Evolutionary conservation across 108 stramenopile genomes (phyloP), one percentile per base, ranked within the genome.

Genomic region (Poteriospumella lacustris): DNA sequence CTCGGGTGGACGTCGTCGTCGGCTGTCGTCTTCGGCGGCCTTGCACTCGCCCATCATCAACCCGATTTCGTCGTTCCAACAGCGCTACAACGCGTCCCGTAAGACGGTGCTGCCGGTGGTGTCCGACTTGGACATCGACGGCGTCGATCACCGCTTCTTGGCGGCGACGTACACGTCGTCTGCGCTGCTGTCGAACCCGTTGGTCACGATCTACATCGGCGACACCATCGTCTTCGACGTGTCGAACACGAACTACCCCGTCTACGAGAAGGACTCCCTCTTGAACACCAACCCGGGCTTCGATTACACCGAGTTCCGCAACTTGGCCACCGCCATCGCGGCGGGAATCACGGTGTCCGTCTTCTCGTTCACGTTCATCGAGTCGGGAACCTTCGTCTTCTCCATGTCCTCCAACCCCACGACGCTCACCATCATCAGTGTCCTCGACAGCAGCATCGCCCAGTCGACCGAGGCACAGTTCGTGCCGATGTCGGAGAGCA

Each of bases 251-350:
- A 42, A 39, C 42, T 89, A 89, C 75, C 89, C 89, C 0, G 75
- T 86, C 42, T 89, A 89, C 68, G 68, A 82, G 59, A 88, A 88
- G 75, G 87, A 89, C 60, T 89, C 88, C 15, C 79, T 89, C 26
- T 81, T 89, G 31, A 89, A 89, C 76, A 85, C 84, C 0, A 88
- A 89, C 73, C 3, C 40, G 0, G 68, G 82, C 52, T 89, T 89
- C 80, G 89, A 89, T 75, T 89, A 88, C 60, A 83, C 85, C 24
- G 58, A 44, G 19, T 89, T 89, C 82, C 59, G 88, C 0, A 0
- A 40, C 2, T 44, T 89, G 29, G 81, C 77, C 24, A 76, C 67
- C 24, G 59, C 47, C 1, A 76, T 59, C 39, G 42, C 38, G 0
- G 77, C 78, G n/a, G 64, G 80, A 2, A 12, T 80, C 2, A 26